phyloP scores from a whole-genome alignment of 2,329 filamentous ascomycete genomes.

The Ceratocystis destructans region DNA sequence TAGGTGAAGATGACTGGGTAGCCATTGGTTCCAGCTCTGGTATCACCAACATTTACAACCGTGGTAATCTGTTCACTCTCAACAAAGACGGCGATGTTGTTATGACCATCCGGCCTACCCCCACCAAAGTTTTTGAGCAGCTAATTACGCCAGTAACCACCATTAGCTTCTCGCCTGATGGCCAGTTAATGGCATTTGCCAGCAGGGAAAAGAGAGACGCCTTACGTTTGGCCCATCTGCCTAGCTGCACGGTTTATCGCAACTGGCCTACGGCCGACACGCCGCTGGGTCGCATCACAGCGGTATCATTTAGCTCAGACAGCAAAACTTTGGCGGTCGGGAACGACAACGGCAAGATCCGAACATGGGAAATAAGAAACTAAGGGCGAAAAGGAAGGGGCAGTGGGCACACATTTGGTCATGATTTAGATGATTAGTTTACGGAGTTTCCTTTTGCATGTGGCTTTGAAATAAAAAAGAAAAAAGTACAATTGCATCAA shows the following conservation, averaged over 20 bases:
- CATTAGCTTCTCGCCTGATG: constrained; percentile 72
- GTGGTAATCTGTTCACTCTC: constrained; percentile 44
- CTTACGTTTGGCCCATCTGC: constrained; percentile 73
- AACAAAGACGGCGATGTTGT: constrained; percentile 26
- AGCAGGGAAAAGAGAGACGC: constrained; percentile 82
- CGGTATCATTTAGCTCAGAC: constrained; percentile 52
- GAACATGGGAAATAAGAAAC: constrained; percentile 74
- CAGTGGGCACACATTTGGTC: constrained; percentile 8
- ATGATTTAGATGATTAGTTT: constrained; percentile 18
- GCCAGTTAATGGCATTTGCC: constrained; percentile 75
- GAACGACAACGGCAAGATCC: constrained; percentile 77
- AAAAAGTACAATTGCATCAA: constrained; percentile 10
- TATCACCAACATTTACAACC: constrained; percentile 88
- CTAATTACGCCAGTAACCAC: constrained; percentile 73
- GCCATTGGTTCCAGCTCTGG: constrained; percentile 75
- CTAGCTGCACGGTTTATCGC: constrained; percentile 82
- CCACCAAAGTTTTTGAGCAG: constrained; percentile 64
- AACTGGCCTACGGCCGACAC: constrained; percentile 95
- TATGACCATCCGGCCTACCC: constrained; percentile 55
- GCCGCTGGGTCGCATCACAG: constrained; percentile 69
- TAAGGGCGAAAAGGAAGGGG: constrained; percentile 28
- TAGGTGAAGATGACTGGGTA: constrained; percentile 79
- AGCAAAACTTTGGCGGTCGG: constrained; percentile 67
- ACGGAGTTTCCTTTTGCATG: constrained; percentile 12
- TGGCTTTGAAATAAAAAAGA: constrained; percentile 3